These are phyloP conservation scores for Eimeria sp. DNA, from an alignment of 169 alveolate species.

Conservation along the genomic window DNA sequence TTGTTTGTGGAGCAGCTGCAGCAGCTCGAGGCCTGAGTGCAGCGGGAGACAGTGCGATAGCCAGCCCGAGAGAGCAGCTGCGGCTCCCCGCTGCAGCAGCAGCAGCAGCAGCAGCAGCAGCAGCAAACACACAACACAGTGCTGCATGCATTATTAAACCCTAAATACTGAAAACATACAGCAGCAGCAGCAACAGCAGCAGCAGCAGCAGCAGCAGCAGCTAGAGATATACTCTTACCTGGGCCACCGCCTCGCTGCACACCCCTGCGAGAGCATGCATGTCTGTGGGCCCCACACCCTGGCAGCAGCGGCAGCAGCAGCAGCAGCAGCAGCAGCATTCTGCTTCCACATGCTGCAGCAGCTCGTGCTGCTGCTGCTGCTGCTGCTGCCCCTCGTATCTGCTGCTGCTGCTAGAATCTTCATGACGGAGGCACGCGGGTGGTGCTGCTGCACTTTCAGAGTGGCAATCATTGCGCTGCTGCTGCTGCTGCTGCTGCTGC, in stretches of 20 bases:
- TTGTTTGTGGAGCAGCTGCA: constrained; percentile 25
- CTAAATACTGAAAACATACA: not conserved
- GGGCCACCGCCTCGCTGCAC: not conserved
- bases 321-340: not conserved
- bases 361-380: not conserved
- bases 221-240: not conserved
- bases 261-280: not conserved
- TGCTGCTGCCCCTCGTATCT: not conserved
- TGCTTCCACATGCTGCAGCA: not conserved
- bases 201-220: too few species aligned
- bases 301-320: constrained; percentile 26
- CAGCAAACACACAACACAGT: not conserved
- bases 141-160: not conserved
- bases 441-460: not conserved
- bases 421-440: not conserved
- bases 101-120: constrained; percentile 12
- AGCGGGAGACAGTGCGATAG: constrained; percentile 45
- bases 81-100: constrained; percentile 44
- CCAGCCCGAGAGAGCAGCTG: constrained; percentile 24
- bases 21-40: constrained; percentile 56
- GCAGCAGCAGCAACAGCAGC: constrained; percentile 11
- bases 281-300: not conserved
- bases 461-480: constrained; percentile 2
- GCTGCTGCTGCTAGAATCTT: constrained; percentile 9
- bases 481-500: not conserved